These are phyloP conservation scores for Chytriomyces hyalinus DNA, from an alignment of 192 early-diverging fungal species.

Conservation along the genomic window DNA sequence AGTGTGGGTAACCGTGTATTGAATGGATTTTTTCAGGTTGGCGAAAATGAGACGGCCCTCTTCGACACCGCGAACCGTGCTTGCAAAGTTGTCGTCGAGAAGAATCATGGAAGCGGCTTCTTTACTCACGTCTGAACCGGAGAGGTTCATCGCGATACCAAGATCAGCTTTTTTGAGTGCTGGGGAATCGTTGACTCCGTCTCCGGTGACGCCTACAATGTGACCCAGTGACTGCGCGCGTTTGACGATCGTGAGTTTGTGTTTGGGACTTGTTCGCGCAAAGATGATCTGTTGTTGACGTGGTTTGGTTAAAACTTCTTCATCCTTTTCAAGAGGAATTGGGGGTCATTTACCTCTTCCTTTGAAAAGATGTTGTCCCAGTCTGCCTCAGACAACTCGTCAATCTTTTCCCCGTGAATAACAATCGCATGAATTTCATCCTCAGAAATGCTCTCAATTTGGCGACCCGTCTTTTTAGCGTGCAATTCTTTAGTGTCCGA, in stretches of 20 bases:
- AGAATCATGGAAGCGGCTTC: conserved; percentile 91
- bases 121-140: conserved; percentile 83
- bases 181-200: conserved; percentile 96
- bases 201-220: conserved; percentile 97
- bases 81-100: conserved; percentile 98
- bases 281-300: conserved; percentile 72
- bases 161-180: conserved; percentile 96
- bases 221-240: conserved; percentile 89
- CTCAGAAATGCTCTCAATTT: conserved; percentile 68
- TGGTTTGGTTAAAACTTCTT: neutral
- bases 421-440: conserved; percentile 89
- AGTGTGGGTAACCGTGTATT: conserved; percentile 90
- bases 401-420: conserved; percentile 90
- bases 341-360: conserved; percentile 58
- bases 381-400: conserved; percentile 76
- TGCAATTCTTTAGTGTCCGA: conserved; percentile 83
- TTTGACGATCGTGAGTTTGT: conserved; percentile 97
- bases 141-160: conserved; percentile 96
- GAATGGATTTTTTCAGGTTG: conserved; percentile 94
- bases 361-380: conserved; percentile 95
- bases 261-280: conserved; percentile 93
- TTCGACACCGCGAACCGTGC: conserved; percentile 88
- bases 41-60: conserved; percentile 94
- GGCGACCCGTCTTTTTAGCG: conserved; percentile 68
- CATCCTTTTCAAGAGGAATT: neutral